These are phyloP conservation scores for Aaosphaeria arxii DNA, from an alignment of 2,329 filamentous ascomycete species.

Conservation along the genomic window DNA sequence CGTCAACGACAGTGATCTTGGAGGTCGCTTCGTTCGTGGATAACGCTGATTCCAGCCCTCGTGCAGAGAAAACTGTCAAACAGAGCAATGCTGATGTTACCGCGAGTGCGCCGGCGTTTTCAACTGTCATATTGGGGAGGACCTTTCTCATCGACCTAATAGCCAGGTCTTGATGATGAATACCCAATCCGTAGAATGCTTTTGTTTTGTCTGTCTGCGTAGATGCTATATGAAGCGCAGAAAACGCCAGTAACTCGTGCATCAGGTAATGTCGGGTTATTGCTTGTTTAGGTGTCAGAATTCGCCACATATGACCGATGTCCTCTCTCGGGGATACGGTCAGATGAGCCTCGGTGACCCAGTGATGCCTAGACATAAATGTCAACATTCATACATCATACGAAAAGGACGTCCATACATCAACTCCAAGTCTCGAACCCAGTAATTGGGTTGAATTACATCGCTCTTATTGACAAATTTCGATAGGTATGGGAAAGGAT, in stretches of 20 bases:
- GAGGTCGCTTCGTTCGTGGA: background rate
- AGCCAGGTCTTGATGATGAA: constrained; percentile 37
- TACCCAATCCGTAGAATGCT: constrained; percentile 31
- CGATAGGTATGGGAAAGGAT: constrained; percentile 30
- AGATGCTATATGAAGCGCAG: constrained; percentile 38
- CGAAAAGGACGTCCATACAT: constrained; percentile 17
- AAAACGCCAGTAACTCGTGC: constrained; percentile 41
- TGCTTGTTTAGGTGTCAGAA: constrained; percentile 34
- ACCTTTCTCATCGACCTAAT: constrained; percentile 27
- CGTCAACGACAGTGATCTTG: constrained; percentile 20
- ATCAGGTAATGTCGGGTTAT: constrained; percentile 36
- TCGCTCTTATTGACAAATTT: constrained; percentile 24
- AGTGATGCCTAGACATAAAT: constrained; percentile 27
- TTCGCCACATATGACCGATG: constrained; percentile 29
- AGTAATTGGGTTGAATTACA: constrained; percentile 19
- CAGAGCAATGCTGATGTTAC: constrained; percentile 29
- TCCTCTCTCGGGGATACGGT: constrained; percentile 22
- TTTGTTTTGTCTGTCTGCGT: constrained; percentile 19
- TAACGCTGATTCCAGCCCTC: background rate
- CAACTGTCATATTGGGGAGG: constrained; percentile 23
- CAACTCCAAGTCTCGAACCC: constrained; percentile 32
- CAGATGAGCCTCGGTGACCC: constrained; percentile 24
- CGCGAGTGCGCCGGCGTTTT: constrained; percentile 30
- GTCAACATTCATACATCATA: constrained; percentile 1
- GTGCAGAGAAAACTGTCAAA: constrained; percentile 23